A percentile compares a stretch with the other conserved stretches of the same genome.
Conservation (phyloP, 2,329 filamentous ascomycete species). For the Pseudogymnoascus sp. region DNA sequence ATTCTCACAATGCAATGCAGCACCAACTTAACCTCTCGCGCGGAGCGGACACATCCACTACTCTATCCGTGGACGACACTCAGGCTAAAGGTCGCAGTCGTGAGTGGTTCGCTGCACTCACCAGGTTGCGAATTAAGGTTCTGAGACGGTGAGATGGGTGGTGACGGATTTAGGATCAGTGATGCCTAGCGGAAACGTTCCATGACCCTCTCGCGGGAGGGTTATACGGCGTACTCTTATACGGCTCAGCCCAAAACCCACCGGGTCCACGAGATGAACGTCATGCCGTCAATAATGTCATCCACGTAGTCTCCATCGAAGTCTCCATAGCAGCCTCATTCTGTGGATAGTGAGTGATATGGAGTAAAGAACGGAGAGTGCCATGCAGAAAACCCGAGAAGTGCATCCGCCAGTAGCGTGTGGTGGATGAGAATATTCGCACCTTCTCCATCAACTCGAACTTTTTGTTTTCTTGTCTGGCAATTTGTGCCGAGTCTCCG, state of each 20-base stretch:
- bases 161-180: conserved; percentile 1
- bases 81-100: not conserved
- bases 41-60: not conserved
- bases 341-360: not conserved
- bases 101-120: conserved; percentile 1
- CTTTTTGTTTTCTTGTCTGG: not conserved
- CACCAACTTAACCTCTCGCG: not conserved
- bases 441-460: not conserved
- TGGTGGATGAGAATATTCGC: not conserved
- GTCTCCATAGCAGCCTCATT: not conserved
- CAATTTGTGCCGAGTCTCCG: not conserved
- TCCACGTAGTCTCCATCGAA: not conserved
- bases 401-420: not conserved
- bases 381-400: not conserved
- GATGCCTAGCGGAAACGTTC: conserved; percentile 2
- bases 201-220: not conserved
- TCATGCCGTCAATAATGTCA: not conserved
- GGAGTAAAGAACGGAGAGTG: not conserved
- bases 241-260: not conserved
- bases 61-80: not conserved
- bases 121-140: not conserved
- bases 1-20: not conserved
- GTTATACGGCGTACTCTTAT: not conserved
- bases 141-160: not conserved
- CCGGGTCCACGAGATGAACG: not conserved